phyloP scores from a whole-genome alignment of 1,139 yeast species.

The Insectozyma bohioensis region DNA sequence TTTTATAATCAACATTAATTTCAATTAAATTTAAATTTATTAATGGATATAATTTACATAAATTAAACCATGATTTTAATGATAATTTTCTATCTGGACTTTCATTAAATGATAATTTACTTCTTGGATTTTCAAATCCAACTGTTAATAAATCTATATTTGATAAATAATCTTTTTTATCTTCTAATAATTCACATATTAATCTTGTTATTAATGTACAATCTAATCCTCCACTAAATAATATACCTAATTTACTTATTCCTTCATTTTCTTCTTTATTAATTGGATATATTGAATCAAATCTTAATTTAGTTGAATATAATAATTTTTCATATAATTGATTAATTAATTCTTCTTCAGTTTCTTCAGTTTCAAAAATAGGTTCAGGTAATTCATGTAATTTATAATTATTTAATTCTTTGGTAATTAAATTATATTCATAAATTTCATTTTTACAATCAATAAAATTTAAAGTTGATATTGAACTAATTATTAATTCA shows the following conservation, averaged over 20 bases:
- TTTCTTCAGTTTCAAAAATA: not conserved
- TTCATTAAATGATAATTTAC: constrained; percentile 52
- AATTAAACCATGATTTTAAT: constrained; percentile 54
- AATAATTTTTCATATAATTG: constrained; percentile 27
- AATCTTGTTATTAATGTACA: constrained; percentile 73
- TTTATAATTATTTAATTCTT: constrained; percentile 11
- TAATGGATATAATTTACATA: constrained; percentile 36
- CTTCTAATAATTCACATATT: constrained; percentile 27
- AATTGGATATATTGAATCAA: constrained; percentile 59
- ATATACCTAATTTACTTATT: constrained; percentile 55
- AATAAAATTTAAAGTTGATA: constrained; percentile 32
- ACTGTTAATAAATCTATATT: constrained; percentile 79
- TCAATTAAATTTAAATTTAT: constrained; percentile 55
- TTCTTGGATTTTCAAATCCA: constrained; percentile 90
- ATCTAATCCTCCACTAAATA: constrained; percentile 94
- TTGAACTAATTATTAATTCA: constrained; percentile 50
- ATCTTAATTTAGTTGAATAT: constrained; percentile 49
- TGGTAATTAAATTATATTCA: constrained; percentile 28
- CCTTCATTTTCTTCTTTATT: constrained; percentile 27
- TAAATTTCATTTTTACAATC: constrained; percentile 61
- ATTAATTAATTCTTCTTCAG: constrained; percentile 6
- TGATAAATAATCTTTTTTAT: constrained; percentile 5
- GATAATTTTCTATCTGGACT: constrained; percentile 88
- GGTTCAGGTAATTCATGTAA: constrained; percentile 7
- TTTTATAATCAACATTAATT: constrained; percentile 68